Conservation (phyloP, 148 eudicot genomes). For the Rhododendron mucronatum region DNA sequence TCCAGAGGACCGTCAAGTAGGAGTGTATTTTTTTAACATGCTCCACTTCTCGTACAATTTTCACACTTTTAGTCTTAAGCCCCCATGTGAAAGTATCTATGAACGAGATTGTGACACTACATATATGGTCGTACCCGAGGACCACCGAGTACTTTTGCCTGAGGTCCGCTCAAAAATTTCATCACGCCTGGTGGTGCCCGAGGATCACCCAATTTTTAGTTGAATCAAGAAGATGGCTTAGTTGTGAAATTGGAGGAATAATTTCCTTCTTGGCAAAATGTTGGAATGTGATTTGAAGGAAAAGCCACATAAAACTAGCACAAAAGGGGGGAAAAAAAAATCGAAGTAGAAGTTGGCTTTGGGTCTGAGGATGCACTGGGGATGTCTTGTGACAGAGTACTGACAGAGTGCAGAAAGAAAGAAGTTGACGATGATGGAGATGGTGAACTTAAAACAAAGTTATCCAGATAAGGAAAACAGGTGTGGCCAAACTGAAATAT, state of each 20-base stretch:
- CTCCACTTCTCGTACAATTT: not conserved
- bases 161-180: not conserved
- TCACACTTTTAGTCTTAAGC: not conserved
- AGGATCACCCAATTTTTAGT: not conserved
- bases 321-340: not conserved
- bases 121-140: not conserved
- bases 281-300: not conserved
- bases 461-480: not conserved
- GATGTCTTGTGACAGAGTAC: not conserved
- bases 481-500: not conserved
- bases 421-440: not conserved
- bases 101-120: not conserved
- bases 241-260: not conserved
- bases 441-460: not conserved
- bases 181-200: not conserved
- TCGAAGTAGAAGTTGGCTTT: not conserved
- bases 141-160: not conserved
- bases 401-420: not conserved
- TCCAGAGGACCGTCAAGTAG: not conserved
- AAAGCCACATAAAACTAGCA: not conserved
- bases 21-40: not conserved
- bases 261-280: not conserved
- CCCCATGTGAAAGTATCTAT: not conserved
- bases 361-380: not conserved
- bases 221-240: too few relatives aligned